A percentile compares a stretch with the other conserved stretches of the same genome.
Evolutionary conservation across 2,329 filamentous ascomycete genomes (phyloP).

Genomic region (Fusarium buharicum): DNA sequence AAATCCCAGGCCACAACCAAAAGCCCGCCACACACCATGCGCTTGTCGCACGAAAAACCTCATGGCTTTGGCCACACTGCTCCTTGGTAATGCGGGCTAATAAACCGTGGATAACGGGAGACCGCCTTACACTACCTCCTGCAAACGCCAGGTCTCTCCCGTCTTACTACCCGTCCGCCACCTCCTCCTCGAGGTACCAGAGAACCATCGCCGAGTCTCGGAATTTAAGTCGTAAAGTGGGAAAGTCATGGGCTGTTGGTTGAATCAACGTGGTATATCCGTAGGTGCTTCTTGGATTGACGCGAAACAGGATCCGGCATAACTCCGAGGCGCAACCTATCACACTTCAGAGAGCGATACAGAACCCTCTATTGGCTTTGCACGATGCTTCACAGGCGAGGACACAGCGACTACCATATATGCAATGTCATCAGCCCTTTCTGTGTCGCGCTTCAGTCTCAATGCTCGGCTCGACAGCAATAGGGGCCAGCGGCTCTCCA

Average conservation of each 20-base stretch:
- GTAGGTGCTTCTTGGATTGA: conserved; percentile 16
- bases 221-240: conserved; percentile 2
- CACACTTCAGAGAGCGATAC: conserved; percentile 15
- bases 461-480: conserved; percentile 10
- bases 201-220: conserved; percentile 3
- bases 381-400: conserved; percentile 5
- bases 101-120: not conserved
- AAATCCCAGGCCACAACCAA: conserved; percentile 15
- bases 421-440: conserved; percentile 10
- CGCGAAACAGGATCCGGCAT: conserved; percentile 24
- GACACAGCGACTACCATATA: conserved; percentile 4
- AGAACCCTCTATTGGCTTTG: conserved; percentile 18
- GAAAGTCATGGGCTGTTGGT: conserved; percentile 3
- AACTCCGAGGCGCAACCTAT: conserved; percentile 18
- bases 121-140: conserved; percentile 4
- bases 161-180: conserved; percentile 25
- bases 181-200: conserved; percentile 17
- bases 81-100: conserved; percentile 1
- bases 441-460: conserved; percentile 4
- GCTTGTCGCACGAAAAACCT: conserved; percentile 31
- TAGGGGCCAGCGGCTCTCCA: conserved; percentile 26
- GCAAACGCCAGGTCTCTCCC: conserved; percentile 33
- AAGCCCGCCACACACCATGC: conserved; percentile 30
- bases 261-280: conserved; percentile 13
- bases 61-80: conserved; percentile 22